Evolutionary conservation across 1,284 basidiomycete genomes (phyloP).

Genomic region (Pseudomicrostroma phylloplanum): DNA sequence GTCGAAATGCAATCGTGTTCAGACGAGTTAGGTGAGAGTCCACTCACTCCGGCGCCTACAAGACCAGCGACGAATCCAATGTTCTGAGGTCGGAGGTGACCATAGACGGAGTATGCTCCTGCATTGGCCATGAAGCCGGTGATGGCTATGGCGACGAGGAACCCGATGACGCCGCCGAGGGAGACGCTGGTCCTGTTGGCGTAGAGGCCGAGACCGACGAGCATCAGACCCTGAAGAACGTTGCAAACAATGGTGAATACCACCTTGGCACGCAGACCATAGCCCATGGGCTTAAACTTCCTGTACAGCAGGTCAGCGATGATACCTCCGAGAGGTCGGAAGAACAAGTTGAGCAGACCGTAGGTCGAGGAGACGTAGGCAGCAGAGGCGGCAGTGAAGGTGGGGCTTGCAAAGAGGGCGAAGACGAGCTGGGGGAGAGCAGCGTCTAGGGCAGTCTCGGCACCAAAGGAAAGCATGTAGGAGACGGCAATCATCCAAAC

Average conservation of each 20-base stretch:
- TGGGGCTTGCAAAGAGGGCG: constrained; percentile 26
- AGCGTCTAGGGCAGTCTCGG: constrained; percentile 61
- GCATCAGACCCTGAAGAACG: constrained; percentile 55
- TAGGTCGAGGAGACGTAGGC: constrained; percentile 52
- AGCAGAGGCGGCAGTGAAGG: constrained; percentile 27
- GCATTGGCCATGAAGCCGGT: constrained; percentile 42
- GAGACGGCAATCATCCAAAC: constrained; percentile 61
- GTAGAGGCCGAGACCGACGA: constrained; percentile 56
- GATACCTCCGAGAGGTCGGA: constrained; percentile 58
- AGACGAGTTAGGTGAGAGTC: too few relatives aligned
- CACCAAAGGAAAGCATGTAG: constrained; percentile 57
- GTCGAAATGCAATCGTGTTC: too few relatives aligned
- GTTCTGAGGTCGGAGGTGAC: constrained; percentile 31
- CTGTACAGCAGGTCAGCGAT: constrained; percentile 57
- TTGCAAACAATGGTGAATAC: constrained; percentile 56
- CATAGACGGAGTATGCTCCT: constrained; percentile 35
- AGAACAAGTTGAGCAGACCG: constrained; percentile 59
- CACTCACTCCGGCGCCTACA: constrained; percentile 24
- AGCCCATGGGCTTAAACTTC: constrained; percentile 30
- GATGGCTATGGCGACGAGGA: constrained; percentile 37
- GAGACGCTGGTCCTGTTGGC: constrained; percentile 48
- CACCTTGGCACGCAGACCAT: constrained; percentile 59
- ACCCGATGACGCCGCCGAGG: constrained; percentile 32
- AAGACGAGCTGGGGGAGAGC: constrained; percentile 58
- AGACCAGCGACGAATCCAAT: constrained; percentile 39